Base-by-base conservation (phyloP, 495 filamentous ascomycete genomes). In the Xylaria longipes region DNA sequence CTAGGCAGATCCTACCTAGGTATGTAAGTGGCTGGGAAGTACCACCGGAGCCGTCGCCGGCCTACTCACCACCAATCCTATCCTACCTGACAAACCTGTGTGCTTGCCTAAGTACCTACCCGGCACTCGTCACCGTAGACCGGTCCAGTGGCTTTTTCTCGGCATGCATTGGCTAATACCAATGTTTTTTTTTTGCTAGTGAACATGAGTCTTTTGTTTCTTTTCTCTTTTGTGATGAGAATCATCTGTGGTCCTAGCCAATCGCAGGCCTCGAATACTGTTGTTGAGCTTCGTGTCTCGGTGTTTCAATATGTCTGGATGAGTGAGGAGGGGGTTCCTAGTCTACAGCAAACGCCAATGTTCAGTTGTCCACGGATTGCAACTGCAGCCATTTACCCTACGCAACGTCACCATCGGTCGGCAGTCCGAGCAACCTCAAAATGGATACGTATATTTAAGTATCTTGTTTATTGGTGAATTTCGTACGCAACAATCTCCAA, bases 81-180 rank as follows among this genome's bases (percentile, higher is more conserved):
- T 54, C 14, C 4, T 58, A 17, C 29, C 11, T 58, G 29, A n/a
- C n/a, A n/a, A n/a, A n/a, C n/a, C n/a, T n/a, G n/a, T n/a, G n/a
- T n/a, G n/a, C n/a, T n/a, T n/a, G n/a, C n/a, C n/a, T n/a, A n/a
- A n/a, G n/a, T n/a, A n/a, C 29, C 54, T 35, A 20, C 29, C 17
- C 25, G 33, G 57, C n/a, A 60, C 37, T 29, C 29, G 15, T 52
- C 63, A 9, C 63, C 63, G 41, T 52, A 37, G 27, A 52, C 46
- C 63, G 63, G 63, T 20, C 8, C 45, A 65, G 37, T 65, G 63
- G 63, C 43, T 65, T 50, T 50, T 50, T 52, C 45, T 65, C 63
- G 43, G 63, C 63, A 17, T 52, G 43, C 45, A 65, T 50, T 65
- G 37, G 31, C 63, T 39, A 31, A 65, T 52, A 25, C 3, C 27